Evolutionary conservation across 2,329 filamentous ascomycete genomes (phyloP).

Genomic region (Fusarium heterosporum): DNA sequence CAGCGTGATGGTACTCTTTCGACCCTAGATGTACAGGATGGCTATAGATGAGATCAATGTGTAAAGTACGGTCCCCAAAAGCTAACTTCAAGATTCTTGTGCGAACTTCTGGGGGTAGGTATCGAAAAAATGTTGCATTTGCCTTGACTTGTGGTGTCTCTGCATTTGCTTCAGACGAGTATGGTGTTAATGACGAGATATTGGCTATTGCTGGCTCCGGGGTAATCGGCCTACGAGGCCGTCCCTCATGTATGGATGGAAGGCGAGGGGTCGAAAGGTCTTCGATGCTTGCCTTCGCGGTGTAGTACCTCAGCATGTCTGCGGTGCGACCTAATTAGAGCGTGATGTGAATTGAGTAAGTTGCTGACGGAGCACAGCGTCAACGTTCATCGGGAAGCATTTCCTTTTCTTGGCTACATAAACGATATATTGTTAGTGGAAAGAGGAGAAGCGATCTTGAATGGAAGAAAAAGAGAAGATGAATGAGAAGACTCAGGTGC

Average conservation of each 20-base stretch:
- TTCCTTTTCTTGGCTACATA: too few species aligned
- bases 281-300: background rate
- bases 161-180: background rate
- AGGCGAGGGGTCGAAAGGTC: background rate
- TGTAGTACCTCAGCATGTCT: background rate
- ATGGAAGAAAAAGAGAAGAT: background rate
- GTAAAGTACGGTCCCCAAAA: background rate
- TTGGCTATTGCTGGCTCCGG: background rate
- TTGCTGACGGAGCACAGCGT: too few species aligned
- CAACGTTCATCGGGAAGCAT: too few species aligned
- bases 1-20: background rate
- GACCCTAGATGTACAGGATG: accelerated
- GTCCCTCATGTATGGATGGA: background rate
- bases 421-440: too few species aligned
- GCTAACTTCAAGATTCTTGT: background rate
- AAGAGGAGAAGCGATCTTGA: background rate
- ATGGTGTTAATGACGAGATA: background rate
- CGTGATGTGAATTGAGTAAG: background rate
- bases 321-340: too few species aligned
- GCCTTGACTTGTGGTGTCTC: background rate
- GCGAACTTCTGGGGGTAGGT: background rate
- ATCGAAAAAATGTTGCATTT: background rate
- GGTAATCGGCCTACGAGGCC: background rate
- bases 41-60: background rate
- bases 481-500: background rate